Evolutionary conservation across 2,329 filamentous ascomycete species (phyloP), one percentile per base, ranked within the genome.

Genomic region (Proliferodiscus dingleyae): DNA sequence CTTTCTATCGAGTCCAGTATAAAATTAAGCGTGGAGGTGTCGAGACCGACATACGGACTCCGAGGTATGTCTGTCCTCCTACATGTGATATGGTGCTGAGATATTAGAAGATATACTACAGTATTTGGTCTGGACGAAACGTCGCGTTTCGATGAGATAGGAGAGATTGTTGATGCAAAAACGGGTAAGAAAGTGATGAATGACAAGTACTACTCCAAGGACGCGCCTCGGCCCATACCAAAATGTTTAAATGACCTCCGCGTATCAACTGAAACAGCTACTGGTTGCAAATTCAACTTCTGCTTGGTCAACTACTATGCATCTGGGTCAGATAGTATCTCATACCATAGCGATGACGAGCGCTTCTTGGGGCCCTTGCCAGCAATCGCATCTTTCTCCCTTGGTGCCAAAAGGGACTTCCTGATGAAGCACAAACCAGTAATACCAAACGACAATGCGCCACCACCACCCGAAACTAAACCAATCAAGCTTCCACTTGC

Each of bases 301-400:
- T 86, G 82, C 49, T 73, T 91, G 1, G 84, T 91, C 4, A 91
- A 91, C 60, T 91, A 91, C 67, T 91, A 91, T 60, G 82, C 83
- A n/a, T 78, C 77, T 3, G 86, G 87, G 0, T 70, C 78, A 5
- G 86, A 91, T 62, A 87, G 83, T 54, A 91, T 91, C 39, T 77
- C 81, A 9, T 91, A 85, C 59, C 86, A 91, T 64, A 86, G 81
- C 39, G 87, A 91, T 55, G 86, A 91, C 58, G 87, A 91, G 68
- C 72, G 78, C 5, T 93, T 91, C 55, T 73, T 91, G 0, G 87
- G 86, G 0, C 53, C 67, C 0, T 68, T 83, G 15, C 86, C 87
- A 0, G 77, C 80, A 7, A 90, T 91, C 43, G 86, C 86, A 1
- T 88, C 83, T 0, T 81, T 89, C 57, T 83, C 81, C 1, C 70